Evolutionary conservation across 225 moss, liverwort and hornwort genomes (phyloP).

Genomic region (Asterella californica): DNA sequence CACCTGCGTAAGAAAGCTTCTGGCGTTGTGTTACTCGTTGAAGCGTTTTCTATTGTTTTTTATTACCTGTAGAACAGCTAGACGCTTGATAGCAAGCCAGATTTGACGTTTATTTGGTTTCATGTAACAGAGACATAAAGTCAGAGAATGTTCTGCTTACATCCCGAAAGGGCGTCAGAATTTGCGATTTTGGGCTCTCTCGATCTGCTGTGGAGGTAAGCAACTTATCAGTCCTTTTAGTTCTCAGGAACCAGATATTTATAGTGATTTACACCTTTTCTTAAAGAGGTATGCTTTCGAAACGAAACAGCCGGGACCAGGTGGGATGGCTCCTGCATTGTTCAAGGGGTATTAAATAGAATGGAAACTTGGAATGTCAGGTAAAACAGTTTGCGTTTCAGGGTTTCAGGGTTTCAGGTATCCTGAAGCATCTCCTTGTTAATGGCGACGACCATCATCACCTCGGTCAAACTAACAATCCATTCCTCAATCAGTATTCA

Average conservation of each 20-base stretch:
- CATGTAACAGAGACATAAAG: conserved; percentile 76
- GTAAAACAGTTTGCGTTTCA: neutral
- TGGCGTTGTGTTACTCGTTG: no score
- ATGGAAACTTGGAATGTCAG: neutral
- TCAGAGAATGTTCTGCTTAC: conserved; percentile 93
- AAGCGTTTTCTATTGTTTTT: no score
- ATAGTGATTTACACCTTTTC: neutral
- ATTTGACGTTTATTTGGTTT: neutral
- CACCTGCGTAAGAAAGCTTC: no score
- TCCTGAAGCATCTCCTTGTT: neutral
- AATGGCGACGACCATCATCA: neutral
- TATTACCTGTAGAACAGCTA: neutral
- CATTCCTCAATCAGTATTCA: neutral
- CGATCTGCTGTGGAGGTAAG: conserved; percentile 83
- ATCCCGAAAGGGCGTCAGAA: conserved; percentile 56
- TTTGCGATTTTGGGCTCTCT: conserved; percentile 96
- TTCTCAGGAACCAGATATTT: neutral
- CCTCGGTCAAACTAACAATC: no score
- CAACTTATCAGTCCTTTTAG: neutral
- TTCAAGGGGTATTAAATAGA: no score
- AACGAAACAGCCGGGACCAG: no score
- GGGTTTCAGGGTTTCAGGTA: neutral
- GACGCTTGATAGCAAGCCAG: neutral
- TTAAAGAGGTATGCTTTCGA: no score
- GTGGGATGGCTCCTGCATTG: no score